These are phyloP conservation scores for Mycoemilia scoparia DNA, from an alignment of 192 early-diverging fungal genomes.

Conservation along the genomic window DNA sequence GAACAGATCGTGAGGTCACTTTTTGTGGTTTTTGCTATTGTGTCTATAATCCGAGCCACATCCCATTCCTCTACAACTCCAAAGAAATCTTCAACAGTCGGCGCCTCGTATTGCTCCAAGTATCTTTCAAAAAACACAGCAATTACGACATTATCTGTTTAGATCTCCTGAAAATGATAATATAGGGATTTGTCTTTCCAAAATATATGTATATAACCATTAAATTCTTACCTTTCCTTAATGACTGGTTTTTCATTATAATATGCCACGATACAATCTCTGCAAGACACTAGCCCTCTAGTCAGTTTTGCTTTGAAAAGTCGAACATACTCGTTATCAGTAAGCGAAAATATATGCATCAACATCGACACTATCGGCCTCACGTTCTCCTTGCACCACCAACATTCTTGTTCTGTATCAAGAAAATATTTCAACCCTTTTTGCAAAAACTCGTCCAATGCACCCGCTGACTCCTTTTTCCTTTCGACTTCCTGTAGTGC, in stretches of 20 bases:
- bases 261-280: slow-evolving; percentile 16
- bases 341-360: slow-evolving; percentile 24
- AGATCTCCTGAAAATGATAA: no score
- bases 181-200: no score
- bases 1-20: neutral
- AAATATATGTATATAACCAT: neutral
- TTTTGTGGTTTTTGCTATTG: neutral
- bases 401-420: slow-evolving; percentile 16
- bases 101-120: slow-evolving; percentile 5
- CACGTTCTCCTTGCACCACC: slow-evolving; percentile 20
- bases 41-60: slow-evolving; percentile 8
- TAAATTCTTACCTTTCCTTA: neutral
- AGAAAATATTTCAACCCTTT: slow-evolving; percentile 17
- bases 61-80: slow-evolving; percentile 13
- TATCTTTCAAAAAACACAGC: slow-evolving; percentile 5
- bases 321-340: slow-evolving; percentile 1
- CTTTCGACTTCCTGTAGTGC: no score
- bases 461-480: no score
- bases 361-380: slow-evolving; percentile 12
- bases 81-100: slow-evolving; percentile 7
- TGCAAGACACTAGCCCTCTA: slow-evolving; percentile 14
- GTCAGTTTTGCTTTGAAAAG: slow-evolving; percentile 9
- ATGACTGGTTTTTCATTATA: slow-evolving; percentile 13
- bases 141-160: neutral
- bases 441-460: slow-evolving; percentile 6